Evolutionary conservation across 208 protist genomes (phyloP), one percentile per base, ranked within the genome.

Genomic region (Leishmania lainsoni): DNA sequence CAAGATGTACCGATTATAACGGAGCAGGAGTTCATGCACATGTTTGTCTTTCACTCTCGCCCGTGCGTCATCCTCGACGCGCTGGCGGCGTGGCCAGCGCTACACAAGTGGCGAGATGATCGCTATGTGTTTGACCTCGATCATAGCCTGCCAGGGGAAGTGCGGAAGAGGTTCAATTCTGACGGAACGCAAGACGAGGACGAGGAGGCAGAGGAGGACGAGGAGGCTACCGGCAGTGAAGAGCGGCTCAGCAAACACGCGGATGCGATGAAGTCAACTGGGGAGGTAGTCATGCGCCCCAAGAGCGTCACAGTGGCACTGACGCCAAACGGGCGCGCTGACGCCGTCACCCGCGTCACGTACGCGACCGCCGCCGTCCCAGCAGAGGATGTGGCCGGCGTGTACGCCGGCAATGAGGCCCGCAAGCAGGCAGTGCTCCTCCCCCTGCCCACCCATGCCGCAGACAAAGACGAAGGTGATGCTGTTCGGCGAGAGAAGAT

Each of bases 321-420:
- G n/a, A 98, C 96, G 9, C 96, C 96, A 35, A 97, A 97, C 80
- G 96, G 96, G n/a, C 87, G 93, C 26, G 96, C 94, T 2, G 96
- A 98, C 83, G 93, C 94, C 20, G 89, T 97, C 5, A 95, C 92
- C 22, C 87, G 94, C 66, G 92, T 97, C n/a, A 87, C 88, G 17
- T 96, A 95, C 83, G 81, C 87, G 49, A 80, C 58, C 0, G 65
- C 32, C 26, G 82, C 90, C 52, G 89, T 91, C 4, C 82, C 83
- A 8, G 82, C 54, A 3, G 87, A 86, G 4, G 75, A 76, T 35
- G 73, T 68, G 5, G 76, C 70, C 5, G 61, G 35, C 16, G 80
- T 89, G 4, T 91, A 86, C 78, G 52, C 68, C 20, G 77, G 81
- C 29, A 29, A 26, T 42, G 68, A 83, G 12, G 76, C 81, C 14